Evolutionary conservation across 2,329 filamentous ascomycete species (phyloP).

Genomic region (Colletotrichum viniferum): DNA sequence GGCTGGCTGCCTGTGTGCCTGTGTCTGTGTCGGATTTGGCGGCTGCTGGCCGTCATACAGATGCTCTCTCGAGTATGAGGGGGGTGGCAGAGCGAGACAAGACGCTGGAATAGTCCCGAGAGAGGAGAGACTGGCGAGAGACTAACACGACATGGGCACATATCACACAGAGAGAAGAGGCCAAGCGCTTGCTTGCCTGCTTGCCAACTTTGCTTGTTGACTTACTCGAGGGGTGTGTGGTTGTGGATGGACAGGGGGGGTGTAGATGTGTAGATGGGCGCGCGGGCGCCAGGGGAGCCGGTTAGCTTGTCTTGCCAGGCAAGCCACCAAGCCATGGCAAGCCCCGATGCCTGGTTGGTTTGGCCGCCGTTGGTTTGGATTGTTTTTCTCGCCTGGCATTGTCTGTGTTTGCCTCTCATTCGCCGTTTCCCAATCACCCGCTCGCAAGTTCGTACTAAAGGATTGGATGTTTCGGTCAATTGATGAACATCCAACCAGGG

Average conservation of each 20-base stretch:
- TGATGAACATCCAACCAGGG: not conserved
- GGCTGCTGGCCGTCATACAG: not conserved
- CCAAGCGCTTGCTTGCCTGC: conserved; percentile 10
- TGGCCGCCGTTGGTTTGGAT: conserved; percentile 10
- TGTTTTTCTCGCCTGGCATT: not conserved
- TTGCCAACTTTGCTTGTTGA: not conserved
- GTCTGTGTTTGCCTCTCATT: not conserved
- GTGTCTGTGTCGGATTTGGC: not conserved
- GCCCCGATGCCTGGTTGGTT: conserved; percentile 11
- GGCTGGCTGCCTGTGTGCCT: not conserved
- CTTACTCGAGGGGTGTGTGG: not conserved
- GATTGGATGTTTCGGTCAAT: conserved; percentile 11
- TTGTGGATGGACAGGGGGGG: not conserved
- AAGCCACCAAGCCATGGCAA: conserved; percentile 8
- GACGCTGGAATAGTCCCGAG: not conserved
- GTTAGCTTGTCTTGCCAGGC: conserved; percentile 13
- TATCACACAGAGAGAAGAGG: not conserved
- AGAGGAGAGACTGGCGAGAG: not conserved
- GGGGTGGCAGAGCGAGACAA: not conserved
- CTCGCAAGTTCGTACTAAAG: not conserved
- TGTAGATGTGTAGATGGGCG: not conserved
- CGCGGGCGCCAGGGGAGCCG: not conserved
- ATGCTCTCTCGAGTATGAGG: not conserved
- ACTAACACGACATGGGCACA: not conserved
- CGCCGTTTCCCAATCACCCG: not conserved